phyloP scores from a whole-genome alignment of 768 basidiomycete genomes.

The Sarcodon aspratus region DNA sequence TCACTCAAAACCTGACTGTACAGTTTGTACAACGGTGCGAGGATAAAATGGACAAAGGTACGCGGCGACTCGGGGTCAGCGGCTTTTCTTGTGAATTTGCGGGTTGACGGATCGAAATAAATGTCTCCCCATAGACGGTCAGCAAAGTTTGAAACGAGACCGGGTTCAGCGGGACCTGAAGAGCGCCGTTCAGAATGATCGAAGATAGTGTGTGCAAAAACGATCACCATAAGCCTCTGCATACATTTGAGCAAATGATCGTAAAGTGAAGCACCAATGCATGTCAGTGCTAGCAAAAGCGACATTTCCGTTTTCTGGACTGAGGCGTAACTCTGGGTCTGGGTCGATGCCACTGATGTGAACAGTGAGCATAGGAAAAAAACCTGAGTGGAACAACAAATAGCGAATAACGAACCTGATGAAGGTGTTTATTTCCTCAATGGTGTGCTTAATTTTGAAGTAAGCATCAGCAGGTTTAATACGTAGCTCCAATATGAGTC shows the following conservation, averaged over 20 bases:
- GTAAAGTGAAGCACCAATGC: constrained; percentile 94
- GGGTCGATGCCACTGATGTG: constrained; percentile 64
- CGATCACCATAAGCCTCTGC: constrained; percentile 74
- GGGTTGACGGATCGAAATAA: constrained; percentile 75
- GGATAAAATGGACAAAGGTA: constrained; percentile 90
- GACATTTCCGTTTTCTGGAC: constrained; percentile 93
- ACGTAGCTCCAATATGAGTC: constrained; percentile 91
- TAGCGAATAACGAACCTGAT: constrained; percentile 53
- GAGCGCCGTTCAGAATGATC: background rate
- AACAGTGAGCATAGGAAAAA: background rate
- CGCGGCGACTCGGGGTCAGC: constrained; percentile 69
- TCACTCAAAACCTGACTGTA: constrained; percentile 93
- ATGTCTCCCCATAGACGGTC: constrained; percentile 96
- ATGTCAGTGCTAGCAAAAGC: constrained; percentile 96
- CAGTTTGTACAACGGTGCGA: constrained; percentile 94
- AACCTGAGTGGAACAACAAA: background rate
- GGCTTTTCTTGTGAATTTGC: constrained; percentile 85
- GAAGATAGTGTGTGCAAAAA: background rate
- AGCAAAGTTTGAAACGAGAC: constrained; percentile 73
- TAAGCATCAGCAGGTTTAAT: constrained; percentile 95
- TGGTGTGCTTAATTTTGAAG: constrained; percentile 98
- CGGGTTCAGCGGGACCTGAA: constrained; percentile 20
- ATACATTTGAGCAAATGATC: constrained; percentile 94
- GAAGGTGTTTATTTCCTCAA: constrained; percentile 95
- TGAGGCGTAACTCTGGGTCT: constrained; percentile 77